A percentile compares a stretch with the other conserved stretches of the same genome.
Evolutionary conservation across 768 basidiomycete species (phyloP).

Genomic region (Calvatia gigantea): DNA sequence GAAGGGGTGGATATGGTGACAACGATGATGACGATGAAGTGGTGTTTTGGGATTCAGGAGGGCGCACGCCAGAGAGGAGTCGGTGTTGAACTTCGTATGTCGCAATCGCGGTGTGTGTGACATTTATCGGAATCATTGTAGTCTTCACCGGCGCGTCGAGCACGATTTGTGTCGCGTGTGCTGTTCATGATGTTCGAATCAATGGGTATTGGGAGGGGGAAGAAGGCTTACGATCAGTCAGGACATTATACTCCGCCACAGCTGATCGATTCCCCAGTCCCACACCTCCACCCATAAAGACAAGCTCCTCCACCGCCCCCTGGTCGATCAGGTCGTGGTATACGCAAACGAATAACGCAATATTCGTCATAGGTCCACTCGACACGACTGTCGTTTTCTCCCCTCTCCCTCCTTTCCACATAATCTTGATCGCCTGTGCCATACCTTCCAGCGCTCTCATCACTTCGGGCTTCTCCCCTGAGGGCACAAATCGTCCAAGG

Average conservation of each 20-base stretch:
- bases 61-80: constrained; percentile 38
- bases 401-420: constrained; percentile 59
- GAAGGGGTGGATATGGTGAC: constrained; percentile 22
- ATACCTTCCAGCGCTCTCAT: constrained; percentile 70
- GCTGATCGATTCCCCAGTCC: constrained; percentile 80
- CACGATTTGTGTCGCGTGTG: constrained; percentile 83
- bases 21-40: not conserved
- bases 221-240: constrained; percentile 66
- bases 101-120: constrained; percentile 83
- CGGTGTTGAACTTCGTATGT: constrained; percentile 47
- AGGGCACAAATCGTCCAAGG: constrained; percentile 41
- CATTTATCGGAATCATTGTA: constrained; percentile 82
- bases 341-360: constrained; percentile 60
- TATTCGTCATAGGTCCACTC: constrained; percentile 83
- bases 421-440: constrained; percentile 45
- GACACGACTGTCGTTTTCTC: constrained; percentile 67
- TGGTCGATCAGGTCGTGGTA: constrained; percentile 45
- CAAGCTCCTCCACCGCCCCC: constrained; percentile 58
- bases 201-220: not conserved
- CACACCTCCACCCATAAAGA: constrained; percentile 91
- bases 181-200: constrained; percentile 29
- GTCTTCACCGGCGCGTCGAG: constrained; percentile 64
- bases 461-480: constrained; percentile 32
- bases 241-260: constrained; percentile 79
- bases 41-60: constrained; percentile 2